A percentile compares a stretch with the other conserved stretches of the same genome.
Conservation (phyloP, 2,329 filamentous ascomycete species). For the Arthrobotrys megalospora region DNA sequence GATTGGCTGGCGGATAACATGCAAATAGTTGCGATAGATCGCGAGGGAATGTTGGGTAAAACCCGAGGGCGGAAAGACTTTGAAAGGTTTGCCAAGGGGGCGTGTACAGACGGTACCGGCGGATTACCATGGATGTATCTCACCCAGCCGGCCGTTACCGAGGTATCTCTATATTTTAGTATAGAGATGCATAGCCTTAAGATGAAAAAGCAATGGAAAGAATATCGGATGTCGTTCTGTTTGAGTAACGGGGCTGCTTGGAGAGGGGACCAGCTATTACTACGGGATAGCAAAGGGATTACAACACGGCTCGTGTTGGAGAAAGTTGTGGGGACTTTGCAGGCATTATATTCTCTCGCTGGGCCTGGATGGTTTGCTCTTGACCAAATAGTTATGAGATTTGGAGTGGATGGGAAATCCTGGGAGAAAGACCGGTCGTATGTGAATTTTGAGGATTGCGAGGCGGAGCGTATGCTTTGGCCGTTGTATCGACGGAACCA, state of each 20-base stretch:
- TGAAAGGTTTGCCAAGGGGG: not conserved
- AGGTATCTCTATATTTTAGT: constrained; percentile 5
- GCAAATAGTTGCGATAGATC: not conserved
- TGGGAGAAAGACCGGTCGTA: too few relatives aligned
- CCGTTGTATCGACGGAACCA: too few relatives aligned
- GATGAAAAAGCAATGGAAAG: not conserved
- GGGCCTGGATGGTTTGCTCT: not conserved
- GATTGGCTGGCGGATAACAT: not conserved
- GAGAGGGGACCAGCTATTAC: not conserved
- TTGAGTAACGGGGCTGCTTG: not conserved
- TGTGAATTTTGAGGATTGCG: too few relatives aligned
- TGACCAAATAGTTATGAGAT: not conserved
- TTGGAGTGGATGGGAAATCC: not conserved
- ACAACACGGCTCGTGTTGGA: not conserved
- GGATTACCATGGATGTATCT: constrained; percentile 7
- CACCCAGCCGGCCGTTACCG: constrained; percentile 4
- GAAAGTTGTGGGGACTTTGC: not conserved
- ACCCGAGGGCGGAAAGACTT: not conserved
- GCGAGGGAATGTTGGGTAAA: not conserved
- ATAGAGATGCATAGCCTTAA: not conserved
- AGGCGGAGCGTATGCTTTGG: too few relatives aligned
- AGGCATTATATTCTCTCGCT: not conserved
- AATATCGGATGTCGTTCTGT: not conserved
- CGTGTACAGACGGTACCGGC: not conserved
- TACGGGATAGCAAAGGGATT: not conserved